Percentiles rank a stretch among this genome's conserved stretches.
These are phyloP conservation scores for Globisporangium solare DNA, from an alignment of 352 stramenopile genomes.

Conservation along the genomic window DNA sequence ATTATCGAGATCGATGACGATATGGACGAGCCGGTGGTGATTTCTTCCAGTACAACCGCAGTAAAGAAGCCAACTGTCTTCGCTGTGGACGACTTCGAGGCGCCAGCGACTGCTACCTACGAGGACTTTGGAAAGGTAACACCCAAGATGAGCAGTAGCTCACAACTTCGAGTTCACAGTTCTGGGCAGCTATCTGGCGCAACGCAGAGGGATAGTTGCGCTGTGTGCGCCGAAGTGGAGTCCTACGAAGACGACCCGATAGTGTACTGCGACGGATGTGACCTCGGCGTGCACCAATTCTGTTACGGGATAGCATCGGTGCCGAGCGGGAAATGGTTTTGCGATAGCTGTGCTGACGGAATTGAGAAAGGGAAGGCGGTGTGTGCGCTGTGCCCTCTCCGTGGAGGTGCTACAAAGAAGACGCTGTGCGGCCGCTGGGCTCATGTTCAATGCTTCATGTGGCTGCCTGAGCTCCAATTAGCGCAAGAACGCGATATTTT, in stretches of 20 bases:
- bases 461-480: constrained; percentile 73
- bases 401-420: constrained; percentile 51
- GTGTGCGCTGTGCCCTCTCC: constrained; percentile 70
- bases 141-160: neutral
- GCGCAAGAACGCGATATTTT: constrained; percentile 27
- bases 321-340: constrained; percentile 82
- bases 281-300: constrained; percentile 85
- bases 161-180: neutral
- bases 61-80: neutral
- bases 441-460: constrained; percentile 84
- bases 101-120: neutral
- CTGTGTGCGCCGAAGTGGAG: constrained; percentile 76
- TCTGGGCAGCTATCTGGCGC: neutral
- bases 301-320: constrained; percentile 80
- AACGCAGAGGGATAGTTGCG: constrained; percentile 35
- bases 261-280: constrained; percentile 87
- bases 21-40: neutral
- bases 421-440: constrained; percentile 70
- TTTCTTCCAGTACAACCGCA: neutral
- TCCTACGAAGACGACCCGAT: constrained; percentile 88
- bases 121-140: too few species aligned
- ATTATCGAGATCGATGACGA: neutral
- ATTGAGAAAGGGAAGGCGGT: neutral
- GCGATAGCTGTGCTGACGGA: constrained; percentile 43
- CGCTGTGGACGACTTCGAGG: neutral